Percentiles rank a stretch among this genome's conserved stretches.
Evolutionary conservation across 768 basidiomycete genomes (phyloP).

Genomic region (Boletus vermiculosoides): DNA sequence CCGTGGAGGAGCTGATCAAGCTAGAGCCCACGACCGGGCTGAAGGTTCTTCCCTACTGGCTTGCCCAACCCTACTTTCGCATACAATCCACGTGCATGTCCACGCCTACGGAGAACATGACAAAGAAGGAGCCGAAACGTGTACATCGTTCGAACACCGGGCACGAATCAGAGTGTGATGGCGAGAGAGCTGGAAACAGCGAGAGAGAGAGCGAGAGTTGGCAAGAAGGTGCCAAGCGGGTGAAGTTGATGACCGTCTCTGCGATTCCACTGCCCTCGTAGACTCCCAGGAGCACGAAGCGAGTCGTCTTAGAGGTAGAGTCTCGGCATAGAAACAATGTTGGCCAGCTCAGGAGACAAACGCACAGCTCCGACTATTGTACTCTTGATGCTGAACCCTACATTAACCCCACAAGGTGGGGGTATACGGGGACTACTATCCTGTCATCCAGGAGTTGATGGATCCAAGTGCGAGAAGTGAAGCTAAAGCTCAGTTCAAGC

Average conservation of each 20-base stretch:
- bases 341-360: background rate
- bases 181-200: background rate
- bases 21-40: constrained; percentile 50
- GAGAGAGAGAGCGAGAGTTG: background rate
- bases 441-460: background rate
- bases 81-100: background rate
- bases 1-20: constrained; percentile 38
- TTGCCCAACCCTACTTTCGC: constrained; percentile 68
- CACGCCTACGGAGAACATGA: background rate
- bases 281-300: background rate
- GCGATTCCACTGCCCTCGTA: background rate
- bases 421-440: too few relatives aligned
- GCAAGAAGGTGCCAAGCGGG: constrained; percentile 10
- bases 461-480: background rate
- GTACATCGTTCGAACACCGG: background rate
- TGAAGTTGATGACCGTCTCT: constrained; percentile 3
- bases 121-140: constrained; percentile 9
- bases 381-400: background rate
- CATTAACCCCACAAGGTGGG: background rate
- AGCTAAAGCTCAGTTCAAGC: too few relatives aligned
- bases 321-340: background rate
- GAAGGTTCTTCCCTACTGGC: constrained; percentile 61
- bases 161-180: background rate
- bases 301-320: background rate
- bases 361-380: too few relatives aligned